Evolutionary conservation across 257 asterid genomes (phyloP).

Genomic region (Cordia subcordata): DNA sequence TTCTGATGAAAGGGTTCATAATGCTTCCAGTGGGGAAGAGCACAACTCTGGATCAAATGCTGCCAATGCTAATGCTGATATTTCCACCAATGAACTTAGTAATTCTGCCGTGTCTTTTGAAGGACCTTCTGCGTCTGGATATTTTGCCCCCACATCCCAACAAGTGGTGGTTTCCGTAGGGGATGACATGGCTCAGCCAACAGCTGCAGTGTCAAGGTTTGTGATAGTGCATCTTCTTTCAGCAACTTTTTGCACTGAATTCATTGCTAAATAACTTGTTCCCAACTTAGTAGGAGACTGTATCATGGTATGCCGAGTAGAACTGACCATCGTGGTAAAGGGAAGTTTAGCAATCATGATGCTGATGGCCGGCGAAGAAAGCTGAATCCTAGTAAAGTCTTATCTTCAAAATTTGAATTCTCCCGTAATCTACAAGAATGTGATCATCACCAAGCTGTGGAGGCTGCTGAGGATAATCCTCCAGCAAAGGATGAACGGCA

Average conservation of each 20-base stretch:
- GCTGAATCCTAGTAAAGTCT: slow-evolving; percentile 26
- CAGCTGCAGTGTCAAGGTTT: slow-evolving; percentile 49
- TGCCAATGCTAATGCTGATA: slow-evolving; percentile 27
- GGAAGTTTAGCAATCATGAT: slow-evolving; percentile 42
- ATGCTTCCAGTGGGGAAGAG: slow-evolving; percentile 29
- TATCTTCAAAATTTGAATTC: slow-evolving; percentile 27
- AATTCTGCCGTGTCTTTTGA: slow-evolving; percentile 24
- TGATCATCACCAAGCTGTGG: slow-evolving; percentile 29
- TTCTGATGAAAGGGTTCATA: slow-evolving; percentile 55
- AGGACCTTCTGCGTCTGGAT: slow-evolving; percentile 27
- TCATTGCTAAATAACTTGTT: slow-evolving; percentile 16
- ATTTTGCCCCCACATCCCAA: slow-evolving; percentile 21
- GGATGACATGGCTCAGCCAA: slow-evolving; percentile 37
- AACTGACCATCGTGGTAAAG: slow-evolving; percentile 51
- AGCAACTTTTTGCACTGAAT: not conserved
- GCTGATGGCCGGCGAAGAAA: slow-evolving; percentile 58
- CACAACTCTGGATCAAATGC: slow-evolving; percentile 34
- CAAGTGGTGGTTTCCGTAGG: slow-evolving; percentile 35
- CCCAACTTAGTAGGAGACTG: slow-evolving; percentile 45
- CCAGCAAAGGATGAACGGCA: slow-evolving; percentile 42
- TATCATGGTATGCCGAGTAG: slow-evolving; percentile 50
- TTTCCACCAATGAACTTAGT: slow-evolving; percentile 27
- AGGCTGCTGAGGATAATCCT: slow-evolving; percentile 31
- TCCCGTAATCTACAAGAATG: slow-evolving; percentile 25
- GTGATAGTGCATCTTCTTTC: slow-evolving; percentile 11